phyloP scores from a whole-genome alignment of 2,329 filamentous ascomycete species.

The Aspergillus flavus region DNA sequence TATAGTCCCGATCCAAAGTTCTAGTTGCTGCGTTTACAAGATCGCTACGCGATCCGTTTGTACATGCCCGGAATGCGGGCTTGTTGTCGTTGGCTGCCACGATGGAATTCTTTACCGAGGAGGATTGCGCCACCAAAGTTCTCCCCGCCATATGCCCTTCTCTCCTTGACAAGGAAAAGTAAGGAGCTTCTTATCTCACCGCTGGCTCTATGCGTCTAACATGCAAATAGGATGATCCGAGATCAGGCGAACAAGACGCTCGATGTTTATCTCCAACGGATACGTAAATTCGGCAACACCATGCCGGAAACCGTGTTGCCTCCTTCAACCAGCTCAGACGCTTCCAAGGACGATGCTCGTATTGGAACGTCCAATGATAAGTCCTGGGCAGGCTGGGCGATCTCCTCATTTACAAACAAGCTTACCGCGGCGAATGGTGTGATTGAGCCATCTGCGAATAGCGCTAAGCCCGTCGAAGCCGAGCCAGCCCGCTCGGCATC shows the following conservation, averaged over 20 bases:
- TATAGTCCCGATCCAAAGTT: slow-evolving; percentile 79
- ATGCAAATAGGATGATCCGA: slow-evolving; percentile 65
- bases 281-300: slow-evolving; percentile 73
- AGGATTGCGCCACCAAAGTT: slow-evolving; percentile 83
- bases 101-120: slow-evolving; percentile 80
- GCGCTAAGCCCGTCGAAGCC: slow-evolving; percentile 46
- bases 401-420: slow-evolving; percentile 98
- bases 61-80: slow-evolving; percentile 88
- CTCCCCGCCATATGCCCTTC: slow-evolving; percentile 81
- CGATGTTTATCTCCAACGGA: slow-evolving; percentile 79
- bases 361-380: slow-evolving; percentile 76
- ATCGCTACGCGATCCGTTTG: slow-evolving; percentile 87
- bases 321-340: slow-evolving; percentile 57
- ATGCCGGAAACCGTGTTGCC: slow-evolving; percentile 83
- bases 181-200: slow-evolving; percentile 15
- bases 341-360: slow-evolving; percentile 59
- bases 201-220: not conserved
- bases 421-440: slow-evolving; percentile 81
- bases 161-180: slow-evolving; percentile 92
- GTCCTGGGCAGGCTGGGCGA: slow-evolving; percentile 95
- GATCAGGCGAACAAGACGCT: slow-evolving; percentile 90
- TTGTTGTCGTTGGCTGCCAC: slow-evolving; percentile 85
- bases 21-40: slow-evolving; percentile 89
- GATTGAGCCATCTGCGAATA: slow-evolving; percentile 67
- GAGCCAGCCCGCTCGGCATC: slow-evolving; percentile 50